Evolutionary conservation across 2,329 filamentous ascomycete species (phyloP), one percentile per base, ranked within the genome.

Genomic region (Magnaporthiopsis incrustans): DNA sequence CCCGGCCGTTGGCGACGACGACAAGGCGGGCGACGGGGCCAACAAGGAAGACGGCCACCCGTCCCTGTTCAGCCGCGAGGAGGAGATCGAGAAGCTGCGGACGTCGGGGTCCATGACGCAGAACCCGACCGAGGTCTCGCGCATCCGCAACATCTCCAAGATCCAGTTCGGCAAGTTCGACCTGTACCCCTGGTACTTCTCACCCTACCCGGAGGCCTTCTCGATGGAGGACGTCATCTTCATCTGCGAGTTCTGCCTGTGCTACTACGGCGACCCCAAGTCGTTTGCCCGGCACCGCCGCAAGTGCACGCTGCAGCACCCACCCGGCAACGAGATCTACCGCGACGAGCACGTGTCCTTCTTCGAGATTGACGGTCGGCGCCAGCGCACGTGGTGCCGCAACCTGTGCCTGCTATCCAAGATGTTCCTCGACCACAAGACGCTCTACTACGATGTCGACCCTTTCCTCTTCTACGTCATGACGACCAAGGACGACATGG

Each of bases 391-490:
- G 1, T 99, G 95, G 87, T 99, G 95, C 72, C 90, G 96, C 63
- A 99, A 99, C 70, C 83, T 99, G 6, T 99, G 95, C 75, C 81
- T 99, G 12, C 81, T 99, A 22, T 95, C 90, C 27, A 99, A 99
- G 73, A 91, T 98, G 78, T 99, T 99, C 73, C 83, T 99, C 53
- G 95, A 96, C 69, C 96, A 97, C 75, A 99, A 99, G 77, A 98
- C 95, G 6, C 86, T 99, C 10, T 99, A 97, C 80, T 99, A 99
- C 78, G 95, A 99, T 71, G 95, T 99, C n/a, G 95, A 99, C 68
- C 95, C 95, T 0, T 99, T 99, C 73, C 79, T 99, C 50, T 99
- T 99, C 79, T 99, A 99, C 77, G 94, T 97, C 75, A 97, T 99
- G 94, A 91, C 91, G 32, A 89, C 88, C 57, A 87, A 90, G 69